Base-by-base conservation (phyloP, 306 rosid species). In the Lablab purpureus region DNA sequence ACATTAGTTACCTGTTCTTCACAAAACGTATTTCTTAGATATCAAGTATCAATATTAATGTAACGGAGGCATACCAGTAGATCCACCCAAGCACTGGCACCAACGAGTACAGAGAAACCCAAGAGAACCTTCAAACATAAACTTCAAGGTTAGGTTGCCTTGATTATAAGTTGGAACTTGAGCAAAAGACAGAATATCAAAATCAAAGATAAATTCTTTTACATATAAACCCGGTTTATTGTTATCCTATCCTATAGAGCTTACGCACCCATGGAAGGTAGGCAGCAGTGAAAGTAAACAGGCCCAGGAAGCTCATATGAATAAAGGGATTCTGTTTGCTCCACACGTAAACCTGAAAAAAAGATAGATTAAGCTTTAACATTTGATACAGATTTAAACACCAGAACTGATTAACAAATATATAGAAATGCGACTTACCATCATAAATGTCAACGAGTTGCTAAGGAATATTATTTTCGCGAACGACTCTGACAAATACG, bases 61-160 rank as follows among this genome's bases (percentile, higher is more conserved):
- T 56, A 45, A 45, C 18, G 43, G 62, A 65, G 55, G 75, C 93
- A 62, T 51, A 95, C 99, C 98, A 95, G 84, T 64, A 95, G 84
- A 86, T 95, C 99, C 75, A 95, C 99, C 94, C 98, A 95, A 22
- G 97, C 96, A 77, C 99, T 92, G 37, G 99, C 97, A 69, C 99
- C 99, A 56, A 95, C 99, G 74, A 95, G 93, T 18, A 95, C 88
- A 49, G 99, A 95, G 88, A 95, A 92, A 43, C 97, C 94, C 79
- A 95, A 75, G 68, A 95, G 98, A 87, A 95, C 97, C 98, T 92
- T 84, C 46, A 83, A 43, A 47, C 37, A 70, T 28, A 43, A 67
- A 45, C 50, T 46, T 68, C 4, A 19, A 27, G 45, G 51, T 71
- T 47, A 82, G 72, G 32, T 75, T 78, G 67, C 56, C 56, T 59